Base-by-base conservation (phyloP, 805 yeast species). In the Saturnispora kantuleensis region DNA sequence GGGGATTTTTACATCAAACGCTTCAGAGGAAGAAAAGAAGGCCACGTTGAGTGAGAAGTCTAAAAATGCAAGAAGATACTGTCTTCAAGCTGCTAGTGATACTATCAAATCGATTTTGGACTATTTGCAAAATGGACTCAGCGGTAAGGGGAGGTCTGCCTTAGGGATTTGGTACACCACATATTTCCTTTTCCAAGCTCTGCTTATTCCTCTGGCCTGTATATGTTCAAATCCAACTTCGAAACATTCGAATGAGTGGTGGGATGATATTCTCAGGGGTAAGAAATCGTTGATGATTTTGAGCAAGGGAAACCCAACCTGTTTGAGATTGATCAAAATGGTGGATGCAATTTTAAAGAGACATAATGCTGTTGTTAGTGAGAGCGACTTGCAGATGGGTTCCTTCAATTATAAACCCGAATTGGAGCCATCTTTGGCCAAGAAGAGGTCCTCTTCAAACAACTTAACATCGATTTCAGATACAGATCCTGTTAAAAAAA, bases 81-180 rank as follows among this genome's bases (percentile, higher is more conserved):
- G 80, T 58, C 56, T 73, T 10, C 69, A 65, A 15, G 70, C 73
- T 33, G 75, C 84, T 2, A 69, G 69, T 42, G 73, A 69, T 26
- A 74, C 81, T 0, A 74, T 80, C 12, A 45, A 60, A 34, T 70
- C 79, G 7, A 74, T 79, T 8, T 60, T 67, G 18, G 64, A 62
- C 28, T 75, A 63, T 50, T 56, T 62, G 31, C 51, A 47, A 38
- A 50, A 49, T 7, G 44, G 49, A 29, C 46, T 44, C 6, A 35
- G 31, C 31, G 30, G 31, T 26, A 33, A 31, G 12, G 8, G 48
- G 16, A 47, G 50, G 34, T 67, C 75, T n/a, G 69, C 72, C 21
- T 63, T 77, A 29, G 67, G 76, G 11, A 70, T 75, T 26, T 79
- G 85, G 85, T 75, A 78, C 58, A 74, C 81, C 4, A 73, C 78